Conservation (phyloP, 495 filamentous ascomycete genomes). For the Aspergillus panamensis region DNA sequence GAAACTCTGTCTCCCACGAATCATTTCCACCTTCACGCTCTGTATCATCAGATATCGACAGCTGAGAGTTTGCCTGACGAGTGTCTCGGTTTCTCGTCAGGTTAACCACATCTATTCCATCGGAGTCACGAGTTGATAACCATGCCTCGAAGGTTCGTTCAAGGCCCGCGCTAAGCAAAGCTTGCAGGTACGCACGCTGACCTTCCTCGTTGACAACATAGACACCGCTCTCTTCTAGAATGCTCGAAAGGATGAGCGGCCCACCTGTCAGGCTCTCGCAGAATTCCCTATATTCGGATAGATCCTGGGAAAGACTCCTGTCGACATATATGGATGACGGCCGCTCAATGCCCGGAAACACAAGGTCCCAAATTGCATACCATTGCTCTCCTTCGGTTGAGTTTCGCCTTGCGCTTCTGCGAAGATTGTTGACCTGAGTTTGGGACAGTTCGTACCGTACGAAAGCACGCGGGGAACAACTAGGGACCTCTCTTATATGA, state of each 20-base stretch:
- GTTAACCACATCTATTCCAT: neutral
- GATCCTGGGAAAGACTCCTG: neutral
- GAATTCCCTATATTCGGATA: neutral
- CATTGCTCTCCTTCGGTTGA: neutral
- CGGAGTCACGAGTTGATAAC: neutral
- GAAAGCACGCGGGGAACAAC: neutral
- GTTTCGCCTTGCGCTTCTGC: neutral
- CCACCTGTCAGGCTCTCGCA: neutral
- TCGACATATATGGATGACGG: neutral
- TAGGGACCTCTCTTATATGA: neutral
- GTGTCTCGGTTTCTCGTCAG: neutral
- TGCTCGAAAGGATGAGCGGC: neutral
- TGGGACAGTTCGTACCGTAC: neutral
- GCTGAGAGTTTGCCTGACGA: neutral
- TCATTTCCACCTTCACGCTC: neutral
- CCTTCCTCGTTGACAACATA: neutral
- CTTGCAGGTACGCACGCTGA: neutral
- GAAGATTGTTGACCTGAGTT: neutral
- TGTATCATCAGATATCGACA: neutral
- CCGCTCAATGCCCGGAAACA: neutral
- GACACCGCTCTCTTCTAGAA: neutral
- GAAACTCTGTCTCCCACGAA: neutral
- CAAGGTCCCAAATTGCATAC: slow-evolving; percentile 3
- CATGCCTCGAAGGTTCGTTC: neutral
- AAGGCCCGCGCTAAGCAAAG: neutral